Conservation (phyloP, 2,329 filamentous ascomycete genomes). For the Exophiala dermatitidis region DNA sequence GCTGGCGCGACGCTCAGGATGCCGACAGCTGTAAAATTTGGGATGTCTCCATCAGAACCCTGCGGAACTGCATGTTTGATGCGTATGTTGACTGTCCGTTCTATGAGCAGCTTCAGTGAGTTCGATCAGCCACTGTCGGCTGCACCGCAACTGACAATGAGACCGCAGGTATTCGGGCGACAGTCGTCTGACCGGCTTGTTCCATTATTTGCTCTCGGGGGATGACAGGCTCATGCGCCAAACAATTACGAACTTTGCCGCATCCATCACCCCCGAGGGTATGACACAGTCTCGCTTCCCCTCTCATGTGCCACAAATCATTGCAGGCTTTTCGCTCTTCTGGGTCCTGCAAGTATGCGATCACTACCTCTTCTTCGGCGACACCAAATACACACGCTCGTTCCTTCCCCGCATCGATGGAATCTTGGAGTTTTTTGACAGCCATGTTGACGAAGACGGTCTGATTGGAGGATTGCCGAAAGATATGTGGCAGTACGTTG, state of each 20-base stretch:
- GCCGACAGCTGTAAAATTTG: constrained; percentile 25
- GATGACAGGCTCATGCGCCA: not conserved
- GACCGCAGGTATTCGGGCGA: not conserved
- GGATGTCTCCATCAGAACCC: constrained; percentile 31
- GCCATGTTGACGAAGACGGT: not conserved
- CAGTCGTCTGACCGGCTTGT: not conserved
- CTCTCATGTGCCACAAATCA: not conserved
- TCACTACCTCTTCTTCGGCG: constrained; percentile 1
- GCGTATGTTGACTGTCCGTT: constrained; percentile 34
- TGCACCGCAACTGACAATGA: not conserved
- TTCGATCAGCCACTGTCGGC: not conserved
- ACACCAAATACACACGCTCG: not conserved
- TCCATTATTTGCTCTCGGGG: not conserved
- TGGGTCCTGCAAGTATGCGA: not conserved
- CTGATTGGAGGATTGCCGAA: not conserved
- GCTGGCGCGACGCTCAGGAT: not conserved
- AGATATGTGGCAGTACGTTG: not conserved
- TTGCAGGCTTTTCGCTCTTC: not conserved
- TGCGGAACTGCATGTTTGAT: constrained; percentile 35
- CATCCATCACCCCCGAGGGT: not conserved
- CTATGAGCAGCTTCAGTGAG: constrained; percentile 29
- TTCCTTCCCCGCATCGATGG: not conserved
- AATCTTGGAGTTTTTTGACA: not conserved
- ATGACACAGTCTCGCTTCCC: not conserved
- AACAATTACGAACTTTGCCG: not conserved